A percentile compares a stretch with the other conserved stretches of the same genome.
phyloP scores from a whole-genome alignment of 768 basidiomycete genomes.

The Pulveroboletus ravenelii region DNA sequence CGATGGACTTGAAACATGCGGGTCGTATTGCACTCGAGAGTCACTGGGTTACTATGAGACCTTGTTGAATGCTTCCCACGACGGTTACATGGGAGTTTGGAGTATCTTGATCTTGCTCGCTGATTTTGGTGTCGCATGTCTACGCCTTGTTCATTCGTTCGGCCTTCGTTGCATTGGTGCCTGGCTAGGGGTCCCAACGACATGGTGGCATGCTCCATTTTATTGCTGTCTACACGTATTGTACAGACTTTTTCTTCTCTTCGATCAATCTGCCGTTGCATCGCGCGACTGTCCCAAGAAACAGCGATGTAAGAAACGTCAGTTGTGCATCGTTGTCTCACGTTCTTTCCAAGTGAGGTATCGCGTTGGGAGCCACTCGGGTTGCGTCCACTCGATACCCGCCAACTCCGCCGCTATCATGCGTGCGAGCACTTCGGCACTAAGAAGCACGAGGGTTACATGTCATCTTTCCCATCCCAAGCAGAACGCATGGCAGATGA shows the following conservation, averaged over 20 bases:
- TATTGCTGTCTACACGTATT: background rate
- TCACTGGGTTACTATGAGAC: too few relatives aligned
- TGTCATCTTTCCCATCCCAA: background rate
- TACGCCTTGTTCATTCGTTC: too few relatives aligned
- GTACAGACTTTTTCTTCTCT: background rate
- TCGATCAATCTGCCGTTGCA: background rate
- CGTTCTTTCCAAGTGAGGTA: conserved; percentile 39
- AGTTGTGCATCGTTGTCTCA: background rate
- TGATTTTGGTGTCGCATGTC: too few relatives aligned
- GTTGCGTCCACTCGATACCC: conserved; percentile 43
- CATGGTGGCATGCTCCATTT: background rate
- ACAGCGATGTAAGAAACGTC: background rate
- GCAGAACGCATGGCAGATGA: background rate
- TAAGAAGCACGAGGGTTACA: conserved; percentile 16
- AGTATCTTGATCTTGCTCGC: too few relatives aligned
- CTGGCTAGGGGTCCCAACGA: too few relatives aligned
- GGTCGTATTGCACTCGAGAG: too few relatives aligned
- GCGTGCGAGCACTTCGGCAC: conserved; percentile 56
- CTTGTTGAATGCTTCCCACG: too few relatives aligned
- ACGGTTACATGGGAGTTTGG: too few relatives aligned
- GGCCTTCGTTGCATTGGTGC: too few relatives aligned
- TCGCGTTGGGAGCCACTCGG: conserved; percentile 60
- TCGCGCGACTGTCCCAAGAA: background rate
- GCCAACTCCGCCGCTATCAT: conserved; percentile 52
- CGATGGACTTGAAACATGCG: too few relatives aligned